phyloP scores from a whole-genome alignment of 140 eudicot genomes.

The Oenanthe javanica region DNA sequence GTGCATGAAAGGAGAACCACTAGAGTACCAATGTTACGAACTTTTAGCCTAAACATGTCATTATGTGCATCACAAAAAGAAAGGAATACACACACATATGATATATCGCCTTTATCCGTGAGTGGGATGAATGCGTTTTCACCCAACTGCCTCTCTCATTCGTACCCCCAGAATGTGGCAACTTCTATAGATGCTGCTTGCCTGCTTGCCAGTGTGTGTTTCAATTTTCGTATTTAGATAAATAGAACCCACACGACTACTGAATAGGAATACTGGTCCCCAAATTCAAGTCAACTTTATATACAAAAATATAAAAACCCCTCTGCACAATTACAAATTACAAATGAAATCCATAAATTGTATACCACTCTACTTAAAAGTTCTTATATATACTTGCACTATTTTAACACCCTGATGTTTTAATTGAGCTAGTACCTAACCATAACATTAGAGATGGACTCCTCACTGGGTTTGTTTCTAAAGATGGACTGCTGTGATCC shows the following conservation, averaged over 20 bases:
- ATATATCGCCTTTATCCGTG: background rate
- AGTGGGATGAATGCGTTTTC: constrained; percentile 3
- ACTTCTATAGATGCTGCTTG: background rate
- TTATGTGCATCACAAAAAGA: background rate
- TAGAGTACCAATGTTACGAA: background rate
- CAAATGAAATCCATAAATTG: background rate
- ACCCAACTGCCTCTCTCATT: background rate
- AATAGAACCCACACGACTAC: background rate
- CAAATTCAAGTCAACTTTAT: background rate
- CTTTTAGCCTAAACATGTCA: background rate
- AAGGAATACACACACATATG: background rate
- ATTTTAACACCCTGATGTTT: background rate
- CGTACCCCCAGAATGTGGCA: background rate
- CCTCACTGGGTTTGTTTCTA: background rate
- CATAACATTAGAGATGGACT: background rate
- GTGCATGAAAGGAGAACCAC: background rate
- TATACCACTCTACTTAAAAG: background rate
- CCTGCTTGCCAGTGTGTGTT: background rate
- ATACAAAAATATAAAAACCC: background rate
- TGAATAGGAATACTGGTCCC: too few relatives aligned
- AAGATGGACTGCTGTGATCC: background rate
- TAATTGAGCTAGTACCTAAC: background rate
- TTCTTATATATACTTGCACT: background rate
- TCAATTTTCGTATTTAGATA: background rate
- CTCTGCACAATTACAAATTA: background rate